These are phyloP conservation scores for Geotrichum histeridarum DNA, from an alignment of 1,139 yeast species.

Conservation along the genomic window DNA sequence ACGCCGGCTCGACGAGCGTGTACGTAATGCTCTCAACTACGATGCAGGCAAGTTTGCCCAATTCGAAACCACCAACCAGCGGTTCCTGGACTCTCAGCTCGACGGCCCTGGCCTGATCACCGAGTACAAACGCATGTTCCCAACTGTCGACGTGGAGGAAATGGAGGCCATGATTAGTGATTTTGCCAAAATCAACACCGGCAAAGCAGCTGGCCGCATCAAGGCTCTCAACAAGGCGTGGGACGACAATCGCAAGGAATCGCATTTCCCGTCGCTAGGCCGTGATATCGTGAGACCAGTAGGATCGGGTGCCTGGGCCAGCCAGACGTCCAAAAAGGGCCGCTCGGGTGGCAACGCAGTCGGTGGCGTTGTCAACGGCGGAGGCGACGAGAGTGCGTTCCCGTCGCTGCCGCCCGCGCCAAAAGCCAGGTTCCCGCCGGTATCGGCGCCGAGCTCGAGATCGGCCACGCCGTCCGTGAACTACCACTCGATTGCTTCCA, in stretches of 20 bases:
- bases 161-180: constrained; percentile 47
- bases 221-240: constrained; percentile 18
- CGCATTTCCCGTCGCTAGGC: constrained; percentile 18
- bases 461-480: constrained; percentile 13
- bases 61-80: constrained; percentile 49
- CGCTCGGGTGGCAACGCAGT: too few relatives aligned
- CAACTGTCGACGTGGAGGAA: constrained; percentile 36
- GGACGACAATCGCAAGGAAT: constrained; percentile 20
- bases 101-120: constrained; percentile 48
- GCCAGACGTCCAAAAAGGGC: neutral
- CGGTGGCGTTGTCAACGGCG: neutral
- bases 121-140: constrained; percentile 53
- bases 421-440: constrained; percentile 6
- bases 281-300: neutral
- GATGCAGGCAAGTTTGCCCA: constrained; percentile 44
- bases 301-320: constrained; percentile 19
- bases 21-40: constrained; percentile 52
- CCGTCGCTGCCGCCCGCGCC: constrained; percentile 26
- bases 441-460: constrained; percentile 17
- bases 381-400: constrained; percentile 21
- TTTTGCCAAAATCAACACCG: constrained; percentile 38
- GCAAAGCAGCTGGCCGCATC: constrained; percentile 9
- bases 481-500: neutral
- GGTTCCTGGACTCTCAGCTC: constrained; percentile 46
- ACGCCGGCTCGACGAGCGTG: constrained; percentile 75